These are phyloP conservation scores for Daldinia sp. DNA, from an alignment of 2,329 filamentous ascomycete species.

Conservation along the genomic window DNA sequence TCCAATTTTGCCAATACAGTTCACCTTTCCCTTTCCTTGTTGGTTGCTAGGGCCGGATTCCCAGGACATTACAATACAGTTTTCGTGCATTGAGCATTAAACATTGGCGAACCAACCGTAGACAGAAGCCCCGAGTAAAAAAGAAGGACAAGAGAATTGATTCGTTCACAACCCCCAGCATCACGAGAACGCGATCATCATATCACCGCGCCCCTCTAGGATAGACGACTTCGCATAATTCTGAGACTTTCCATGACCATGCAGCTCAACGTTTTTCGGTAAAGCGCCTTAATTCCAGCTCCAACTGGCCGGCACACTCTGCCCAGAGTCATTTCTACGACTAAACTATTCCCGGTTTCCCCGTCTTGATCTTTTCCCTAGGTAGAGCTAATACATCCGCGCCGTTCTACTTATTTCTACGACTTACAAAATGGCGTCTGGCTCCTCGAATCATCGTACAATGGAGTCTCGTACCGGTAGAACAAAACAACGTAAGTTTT, in stretches of 20 bases:
- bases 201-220: slow-evolving; percentile 5
- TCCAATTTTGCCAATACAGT: slow-evolving; percentile 34
- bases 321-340: slow-evolving; percentile 19
- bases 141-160: slow-evolving; percentile 7
- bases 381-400: slow-evolving; percentile 17
- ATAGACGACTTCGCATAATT: slow-evolving; percentile 30
- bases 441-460: slow-evolving; percentile 55
- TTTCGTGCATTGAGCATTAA: slow-evolving; percentile 31
- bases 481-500: slow-evolving; percentile 79
- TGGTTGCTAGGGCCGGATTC: slow-evolving; percentile 32
- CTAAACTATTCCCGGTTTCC: slow-evolving; percentile 13
- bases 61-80: slow-evolving; percentile 23
- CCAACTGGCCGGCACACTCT: slow-evolving; percentile 44
- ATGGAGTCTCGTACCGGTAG: slow-evolving; percentile 81
- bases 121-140: slow-evolving; percentile 18
- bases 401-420: slow-evolving; percentile 28
- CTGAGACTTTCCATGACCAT: slow-evolving; percentile 43
- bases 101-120: slow-evolving; percentile 19
- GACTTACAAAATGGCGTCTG: slow-evolving; percentile 43
- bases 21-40: slow-evolving; percentile 32
- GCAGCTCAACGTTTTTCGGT: slow-evolving; percentile 47
- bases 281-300: slow-evolving; percentile 45
- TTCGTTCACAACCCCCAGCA: slow-evolving; percentile 21
- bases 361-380: slow-evolving; percentile 25
- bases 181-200: slow-evolving; percentile 29